Evolutionary conservation across 2,329 filamentous ascomycete species (phyloP).

Genomic region (Ophiostoma sp.): DNA sequence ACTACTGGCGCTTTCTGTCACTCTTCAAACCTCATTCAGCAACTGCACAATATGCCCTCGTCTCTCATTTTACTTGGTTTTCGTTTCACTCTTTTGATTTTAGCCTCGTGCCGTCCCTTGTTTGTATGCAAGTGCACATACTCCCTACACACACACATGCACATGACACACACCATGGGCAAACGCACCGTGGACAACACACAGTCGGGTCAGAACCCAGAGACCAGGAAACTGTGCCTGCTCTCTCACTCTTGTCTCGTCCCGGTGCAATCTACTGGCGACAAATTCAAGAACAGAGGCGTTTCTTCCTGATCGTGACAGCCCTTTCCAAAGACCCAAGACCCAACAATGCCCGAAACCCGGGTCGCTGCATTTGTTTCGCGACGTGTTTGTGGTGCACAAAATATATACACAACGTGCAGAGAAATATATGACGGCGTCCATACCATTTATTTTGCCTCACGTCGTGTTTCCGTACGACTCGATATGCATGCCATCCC

Average conservation of each 20-base stretch:
- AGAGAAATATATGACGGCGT: not conserved
- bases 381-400: not conserved
- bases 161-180: not conserved
- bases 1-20: not conserved
- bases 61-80: not conserved
- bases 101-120: slow-evolving; percentile 1
- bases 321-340: not conserved
- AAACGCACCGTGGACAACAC: not conserved
- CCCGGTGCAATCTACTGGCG: not conserved
- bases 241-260: not conserved
- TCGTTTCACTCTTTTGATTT: not conserved
- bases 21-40: not conserved
- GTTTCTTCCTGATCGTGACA: not conserved
- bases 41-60: not conserved
- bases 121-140: not conserved
- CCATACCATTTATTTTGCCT: not conserved
- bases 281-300: not conserved
- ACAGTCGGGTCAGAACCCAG: not conserved
- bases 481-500: slow-evolving; percentile 1
- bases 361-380: slow-evolving; percentile 5
- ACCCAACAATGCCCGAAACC: not conserved
- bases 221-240: not conserved
- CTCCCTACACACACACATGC: not conserved
- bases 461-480: not conserved
- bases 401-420: not conserved